Evolutionary conservation across 129 eudicot genomes (phyloP), one percentile per base, ranked within the genome.

Genomic region (Artemisia annua): DNA sequence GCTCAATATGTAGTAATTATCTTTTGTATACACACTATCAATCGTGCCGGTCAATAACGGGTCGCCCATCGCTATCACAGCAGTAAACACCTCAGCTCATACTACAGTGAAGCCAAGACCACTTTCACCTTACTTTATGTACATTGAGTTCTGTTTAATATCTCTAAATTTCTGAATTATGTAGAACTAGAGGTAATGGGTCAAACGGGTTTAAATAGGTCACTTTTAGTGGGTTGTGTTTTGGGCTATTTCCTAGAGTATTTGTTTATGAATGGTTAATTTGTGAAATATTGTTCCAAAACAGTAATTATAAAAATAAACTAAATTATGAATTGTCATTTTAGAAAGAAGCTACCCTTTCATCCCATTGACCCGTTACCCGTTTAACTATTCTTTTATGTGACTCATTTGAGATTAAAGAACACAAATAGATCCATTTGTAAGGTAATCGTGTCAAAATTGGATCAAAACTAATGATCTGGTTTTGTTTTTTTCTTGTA

Each of bases 71-170:
- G 73, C 70, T 68, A 69, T 73, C 60, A 76, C 73, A 50, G 48
- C 71, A 9, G 83, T 22, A 17, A 71, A 75, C 46, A 58, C 70
- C 66, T 49, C 75, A 50, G 66, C 64, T 72, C 78, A 60, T 15
- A 57, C 73, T 11, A 76, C 54, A 49, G 62, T 87, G 74, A 81
- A 85, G 66, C 73, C 86, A 11, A 66, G 78, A 69, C 86, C 97
- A 20, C 97, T 87, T 80, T 87, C 97, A 50, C 95, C 91, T 54
- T 20, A 50, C 95, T 89, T 54, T 20, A 81, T 83, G 94, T 87
- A 77, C 72, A 86, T 77, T 55, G 60, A 17, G 2, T 10, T 44
- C 5, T 24, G n/a, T 30, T 39, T 73, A 24, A 56, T 13, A 54
- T 39, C 24, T 67, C 53, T 39, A 13, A 18, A 16, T 60, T 35